A percentile compares a stretch with the other conserved stretches of the same genome.
These are phyloP conservation scores for Russula sp. DNA, from an alignment of 768 basidiomycete species.

Conservation along the genomic window DNA sequence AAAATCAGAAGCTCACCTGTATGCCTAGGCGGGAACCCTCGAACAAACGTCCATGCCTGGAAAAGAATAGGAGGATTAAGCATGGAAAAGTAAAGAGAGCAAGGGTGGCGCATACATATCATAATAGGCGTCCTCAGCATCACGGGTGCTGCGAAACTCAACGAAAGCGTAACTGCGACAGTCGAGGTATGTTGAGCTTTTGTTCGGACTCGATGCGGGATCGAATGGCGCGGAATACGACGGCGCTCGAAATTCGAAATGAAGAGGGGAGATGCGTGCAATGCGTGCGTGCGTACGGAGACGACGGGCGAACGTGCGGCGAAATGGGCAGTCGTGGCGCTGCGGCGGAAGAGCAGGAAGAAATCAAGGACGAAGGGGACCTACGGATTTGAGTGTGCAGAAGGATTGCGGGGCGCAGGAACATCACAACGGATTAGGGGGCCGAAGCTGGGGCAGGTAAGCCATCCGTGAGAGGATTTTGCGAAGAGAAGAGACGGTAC, in stretches of 20 bases:
- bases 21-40: constrained; percentile 71
- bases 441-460: constrained; percentile 51
- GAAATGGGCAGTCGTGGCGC: constrained; percentile 19
- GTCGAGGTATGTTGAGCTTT: constrained; percentile 51
- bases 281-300: constrained; percentile 15
- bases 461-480: not conserved
- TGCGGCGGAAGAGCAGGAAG: constrained; percentile 25
- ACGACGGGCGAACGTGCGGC: constrained; percentile 21
- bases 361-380: constrained; percentile 33
- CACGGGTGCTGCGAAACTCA: constrained; percentile 70
- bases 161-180: constrained; percentile 77
- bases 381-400: constrained; percentile 75
- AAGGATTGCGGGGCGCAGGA: constrained; percentile 75
- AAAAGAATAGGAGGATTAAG: not conserved
- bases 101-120: constrained; percentile 49
- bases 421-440: constrained; percentile 85
- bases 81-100: not conserved
- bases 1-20: constrained; percentile 41
- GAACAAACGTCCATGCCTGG: constrained; percentile 69
- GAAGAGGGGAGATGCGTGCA: constrained; percentile 13
- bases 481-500: constrained; percentile 3
- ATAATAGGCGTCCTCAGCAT: constrained; percentile 79
- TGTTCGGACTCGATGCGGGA: constrained; percentile 27
- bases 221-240: constrained; percentile 24
- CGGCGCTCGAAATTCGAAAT: constrained; percentile 23